Evolutionary conservation across 2,329 filamentous ascomycete genomes (phyloP).

Genomic region (Clonostachys sp.): DNA sequence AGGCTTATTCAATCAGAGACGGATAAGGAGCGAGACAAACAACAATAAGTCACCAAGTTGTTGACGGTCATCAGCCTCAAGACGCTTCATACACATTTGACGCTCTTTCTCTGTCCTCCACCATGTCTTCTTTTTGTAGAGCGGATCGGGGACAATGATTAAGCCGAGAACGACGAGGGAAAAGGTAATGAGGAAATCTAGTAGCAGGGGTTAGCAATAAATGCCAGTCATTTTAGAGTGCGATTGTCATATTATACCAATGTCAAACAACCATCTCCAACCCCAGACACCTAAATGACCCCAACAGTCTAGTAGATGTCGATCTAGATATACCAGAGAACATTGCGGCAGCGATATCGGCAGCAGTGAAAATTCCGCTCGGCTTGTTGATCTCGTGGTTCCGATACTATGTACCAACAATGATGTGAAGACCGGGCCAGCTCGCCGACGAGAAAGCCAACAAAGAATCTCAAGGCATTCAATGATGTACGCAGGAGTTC

Average conservation of each 20-base stretch:
- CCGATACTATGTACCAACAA: slow-evolving; percentile 50
- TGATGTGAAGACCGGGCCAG: slow-evolving; percentile 38
- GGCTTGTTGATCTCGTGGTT: slow-evolving; percentile 39
- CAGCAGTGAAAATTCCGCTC: slow-evolving; percentile 45
- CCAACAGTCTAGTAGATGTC: slow-evolving; percentile 31
- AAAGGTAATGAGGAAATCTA: slow-evolving; percentile 2
- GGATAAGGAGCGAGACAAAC: no score
- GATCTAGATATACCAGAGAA: slow-evolving; percentile 44
- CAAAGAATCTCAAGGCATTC: slow-evolving; percentile 46
- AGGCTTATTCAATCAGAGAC: no score
- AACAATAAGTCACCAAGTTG: no score
- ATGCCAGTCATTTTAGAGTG: slow-evolving; percentile 18
- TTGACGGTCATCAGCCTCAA: no score
- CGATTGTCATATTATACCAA: slow-evolving; percentile 11
- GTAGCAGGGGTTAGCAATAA: slow-evolving; percentile 20
- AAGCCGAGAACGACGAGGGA: no score
- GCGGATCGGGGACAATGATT: no score
- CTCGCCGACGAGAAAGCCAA: slow-evolving; percentile 45
- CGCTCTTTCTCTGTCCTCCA: no score
- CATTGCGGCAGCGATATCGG: slow-evolving; percentile 43
- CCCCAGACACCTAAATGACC: slow-evolving; percentile 38
- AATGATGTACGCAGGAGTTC: no score
- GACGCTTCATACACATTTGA: no score
- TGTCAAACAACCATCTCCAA: slow-evolving; percentile 19
- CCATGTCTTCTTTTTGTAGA: no score